Evolutionary conservation across 2,329 filamentous ascomycete species (phyloP).

Genomic region (Huntiella savannae): DNA sequence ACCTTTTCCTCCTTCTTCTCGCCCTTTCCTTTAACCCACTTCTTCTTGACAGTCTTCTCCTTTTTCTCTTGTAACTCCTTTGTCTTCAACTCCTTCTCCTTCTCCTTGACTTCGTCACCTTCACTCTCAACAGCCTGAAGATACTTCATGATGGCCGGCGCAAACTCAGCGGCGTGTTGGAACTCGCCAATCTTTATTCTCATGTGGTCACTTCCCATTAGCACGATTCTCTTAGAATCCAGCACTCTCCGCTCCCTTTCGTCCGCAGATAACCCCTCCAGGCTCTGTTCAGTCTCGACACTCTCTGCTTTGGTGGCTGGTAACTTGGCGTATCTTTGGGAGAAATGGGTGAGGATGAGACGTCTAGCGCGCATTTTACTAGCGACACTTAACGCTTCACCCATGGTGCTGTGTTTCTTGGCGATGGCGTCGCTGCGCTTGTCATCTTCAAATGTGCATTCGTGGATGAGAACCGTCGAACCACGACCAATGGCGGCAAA

Average conservation of each 20-base stretch:
- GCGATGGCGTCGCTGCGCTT: slow-evolving; percentile 56
- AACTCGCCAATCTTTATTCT: slow-evolving; percentile 52
- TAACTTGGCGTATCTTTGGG: slow-evolving; percentile 73
- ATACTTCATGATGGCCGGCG: slow-evolving; percentile 34
- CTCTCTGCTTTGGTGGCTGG: slow-evolving; percentile 27
- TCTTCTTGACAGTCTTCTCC: slow-evolving; percentile 3
- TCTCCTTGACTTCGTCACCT: not conserved
- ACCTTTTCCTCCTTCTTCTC: not conserved
- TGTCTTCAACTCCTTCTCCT: not conserved
- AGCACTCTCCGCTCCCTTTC: slow-evolving; percentile 18
- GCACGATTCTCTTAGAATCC: slow-evolving; percentile 36
- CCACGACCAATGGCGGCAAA: slow-evolving; percentile 56
- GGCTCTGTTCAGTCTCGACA: slow-evolving; percentile 15
- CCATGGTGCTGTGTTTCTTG: slow-evolving; percentile 81
- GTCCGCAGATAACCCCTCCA: slow-evolving; percentile 15
- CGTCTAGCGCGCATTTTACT: slow-evolving; percentile 59
- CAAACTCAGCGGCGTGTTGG: slow-evolving; percentile 42
- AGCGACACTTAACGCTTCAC: slow-evolving; percentile 65
- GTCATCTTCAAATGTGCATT: slow-evolving; percentile 89
- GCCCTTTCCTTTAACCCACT: not conserved
- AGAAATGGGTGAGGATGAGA: slow-evolving; percentile 83
- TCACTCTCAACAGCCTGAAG: slow-evolving; percentile 23
- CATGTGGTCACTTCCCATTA: slow-evolving; percentile 69
- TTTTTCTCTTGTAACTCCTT: not conserved
- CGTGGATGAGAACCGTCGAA: slow-evolving; percentile 75